A percentile compares a stretch with the other conserved stretches of the same genome.
phyloP scores from a whole-genome alignment of 164 flowering plant species.

The Magnolia changhungtana region DNA sequence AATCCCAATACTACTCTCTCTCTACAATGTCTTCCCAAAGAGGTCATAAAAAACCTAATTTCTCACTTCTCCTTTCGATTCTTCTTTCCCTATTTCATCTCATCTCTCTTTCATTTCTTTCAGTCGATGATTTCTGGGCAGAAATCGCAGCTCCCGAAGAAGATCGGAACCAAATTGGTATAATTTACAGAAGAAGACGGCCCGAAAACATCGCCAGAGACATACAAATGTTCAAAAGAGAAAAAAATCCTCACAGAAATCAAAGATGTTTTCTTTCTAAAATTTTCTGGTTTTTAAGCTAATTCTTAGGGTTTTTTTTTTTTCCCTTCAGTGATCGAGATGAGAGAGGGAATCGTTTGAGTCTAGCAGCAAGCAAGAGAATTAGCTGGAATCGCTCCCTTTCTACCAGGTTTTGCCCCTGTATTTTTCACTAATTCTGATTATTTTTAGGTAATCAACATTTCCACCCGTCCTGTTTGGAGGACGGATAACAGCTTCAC shows the following conservation, averaged over 20 bases:
- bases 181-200: conserved; percentile 41
- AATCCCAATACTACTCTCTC: background rate
- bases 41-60: conserved; percentile 2
- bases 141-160: conserved; percentile 36
- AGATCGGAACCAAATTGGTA: conserved; percentile 25
- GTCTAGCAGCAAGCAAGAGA: conserved; percentile 40
- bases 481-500: too few relatives aligned
- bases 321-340: conserved; percentile 21
- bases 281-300: background rate
- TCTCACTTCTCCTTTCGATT: background rate
- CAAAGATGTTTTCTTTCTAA: background rate
- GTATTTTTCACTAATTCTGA: background rate
- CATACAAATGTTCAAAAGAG: conserved; percentile 11
- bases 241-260: background rate
- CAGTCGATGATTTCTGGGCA: conserved; percentile 45
- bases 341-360: conserved; percentile 31
- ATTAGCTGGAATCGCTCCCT: conserved; percentile 90
- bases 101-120: background rate
- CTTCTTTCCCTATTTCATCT: background rate
- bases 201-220: conserved; percentile 8
- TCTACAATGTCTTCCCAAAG: conserved; percentile 15
- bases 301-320: background rate
- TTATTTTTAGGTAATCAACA: background rate
- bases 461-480: background rate
- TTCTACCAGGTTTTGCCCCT: conserved; percentile 58